These are phyloP conservation scores for Candida nemodendra DNA, from an alignment of 805 yeast species.

Conservation along the genomic window DNA sequence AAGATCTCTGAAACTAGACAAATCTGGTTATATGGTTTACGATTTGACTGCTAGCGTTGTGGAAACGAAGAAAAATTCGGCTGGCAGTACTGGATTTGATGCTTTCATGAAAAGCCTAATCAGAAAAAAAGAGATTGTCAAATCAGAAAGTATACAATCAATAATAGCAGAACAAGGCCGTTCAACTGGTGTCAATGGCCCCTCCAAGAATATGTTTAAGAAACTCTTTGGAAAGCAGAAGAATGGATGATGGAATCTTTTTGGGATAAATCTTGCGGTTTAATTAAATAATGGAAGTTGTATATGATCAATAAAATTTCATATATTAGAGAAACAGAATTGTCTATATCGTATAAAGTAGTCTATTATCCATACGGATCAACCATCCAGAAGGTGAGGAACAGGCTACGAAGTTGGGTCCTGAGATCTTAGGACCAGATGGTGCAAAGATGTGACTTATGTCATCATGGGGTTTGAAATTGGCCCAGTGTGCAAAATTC, in stretches of 20 bases:
- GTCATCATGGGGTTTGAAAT: no score
- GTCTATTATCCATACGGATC: no score
- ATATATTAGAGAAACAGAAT: no score
- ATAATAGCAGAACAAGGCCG: constrained; percentile 6
- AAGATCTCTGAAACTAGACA: constrained; percentile 14
- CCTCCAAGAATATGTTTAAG: constrained; percentile 19
- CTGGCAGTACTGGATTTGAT: constrained; percentile 12
- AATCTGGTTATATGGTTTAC: constrained; percentile 16
- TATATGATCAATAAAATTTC: no score
- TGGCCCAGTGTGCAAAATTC: no score
- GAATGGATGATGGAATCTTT: constrained; percentile 1
- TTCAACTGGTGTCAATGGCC: constrained; percentile 3
- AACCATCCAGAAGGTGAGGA: no score
- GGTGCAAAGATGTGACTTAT: no score
- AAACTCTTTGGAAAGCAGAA: constrained; percentile 23
- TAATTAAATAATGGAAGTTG: no score
- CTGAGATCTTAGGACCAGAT: no score
- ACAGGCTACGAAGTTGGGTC: no score
- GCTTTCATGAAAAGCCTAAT: constrained; percentile 11
- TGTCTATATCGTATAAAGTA: no score
- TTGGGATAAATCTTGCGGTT: no score
- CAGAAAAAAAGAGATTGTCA: constrained; percentile 12
- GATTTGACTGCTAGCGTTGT: constrained; percentile 10
- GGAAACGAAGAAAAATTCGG: constrained; percentile 2
- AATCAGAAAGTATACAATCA: constrained; percentile 21